phyloP scores from a whole-genome alignment of 2,329 filamentous ascomycete species.

The Sphaerulina vaccinii region DNA sequence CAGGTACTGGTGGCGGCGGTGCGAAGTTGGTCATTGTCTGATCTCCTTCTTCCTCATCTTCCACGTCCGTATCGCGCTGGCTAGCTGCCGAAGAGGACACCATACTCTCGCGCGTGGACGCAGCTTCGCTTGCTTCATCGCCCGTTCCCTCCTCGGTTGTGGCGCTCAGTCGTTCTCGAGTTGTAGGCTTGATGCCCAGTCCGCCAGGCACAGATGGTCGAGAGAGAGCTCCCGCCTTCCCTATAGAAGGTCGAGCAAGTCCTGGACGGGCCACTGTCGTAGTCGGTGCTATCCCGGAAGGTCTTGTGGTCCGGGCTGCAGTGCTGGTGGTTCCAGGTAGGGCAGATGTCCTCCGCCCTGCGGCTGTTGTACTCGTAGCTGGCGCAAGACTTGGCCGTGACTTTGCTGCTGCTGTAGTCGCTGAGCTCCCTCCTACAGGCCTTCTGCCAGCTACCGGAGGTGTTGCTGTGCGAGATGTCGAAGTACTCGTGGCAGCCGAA shows the following conservation, averaged over 20 bases:
- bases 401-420: constrained; percentile 40
- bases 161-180: constrained; percentile 22
- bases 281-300: constrained; percentile 8
- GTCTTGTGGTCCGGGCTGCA: constrained; percentile 6
- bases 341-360: constrained; percentile 34
- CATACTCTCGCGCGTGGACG: constrained; percentile 26
- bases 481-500: constrained; percentile 56
- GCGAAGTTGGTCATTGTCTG: constrained; percentile 33
- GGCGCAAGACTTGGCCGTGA: constrained; percentile 56
- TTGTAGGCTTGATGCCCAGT: constrained; percentile 15
- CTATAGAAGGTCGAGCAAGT: constrained; percentile 16
- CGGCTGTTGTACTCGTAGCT: constrained; percentile 30
- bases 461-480: constrained; percentile 63
- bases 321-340: constrained; percentile 35
- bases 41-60: constrained; percentile 25
- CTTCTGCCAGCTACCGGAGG: constrained; percentile 53
- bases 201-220: constrained; percentile 15
- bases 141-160: constrained; percentile 28
- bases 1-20: constrained; percentile 32
- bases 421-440: constrained; percentile 40
- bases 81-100: constrained; percentile 23
- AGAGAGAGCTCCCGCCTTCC: constrained; percentile 17
- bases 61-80: constrained; percentile 18
- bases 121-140: constrained; percentile 27
- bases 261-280: constrained; percentile 19